Base-by-base conservation (phyloP, 805 yeast genomes). In the Brettanomyces nanus region DNA sequence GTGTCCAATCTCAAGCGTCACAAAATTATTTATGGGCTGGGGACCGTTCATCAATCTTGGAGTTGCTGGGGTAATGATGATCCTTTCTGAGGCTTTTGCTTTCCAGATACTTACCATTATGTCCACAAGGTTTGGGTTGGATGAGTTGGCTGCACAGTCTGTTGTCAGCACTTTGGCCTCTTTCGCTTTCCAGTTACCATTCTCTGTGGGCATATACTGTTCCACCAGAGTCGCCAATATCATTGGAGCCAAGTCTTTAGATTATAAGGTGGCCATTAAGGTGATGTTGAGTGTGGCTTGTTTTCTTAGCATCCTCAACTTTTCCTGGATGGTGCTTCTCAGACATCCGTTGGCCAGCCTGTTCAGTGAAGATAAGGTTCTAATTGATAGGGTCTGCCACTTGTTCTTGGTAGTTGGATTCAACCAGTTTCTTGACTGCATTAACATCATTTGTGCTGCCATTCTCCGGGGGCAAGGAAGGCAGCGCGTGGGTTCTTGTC, bases 11-110 rank as follows among this genome's bases (percentile, higher is more conserved):
- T 40, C 58, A n/a, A 42, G 45, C 6, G 19, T 50, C 4, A 36
- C 33, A 10, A 45, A 39, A 6, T 65, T 73, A 36, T 67, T 69
- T 47, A 45, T 51, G 22, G 44, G 38, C 3, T 72, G 77, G 77
- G 39, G 47, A 4, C 57, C 55, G 29, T 69, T 71, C 64, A 61
- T 69, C 36, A 48, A 56, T 26, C 54, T 73, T 13, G 71, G 77
- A 3, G 48, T 71, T 6, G 77, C 79, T 0, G 77, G 77, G 11
- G 69, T 73, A 3, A 48, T 71, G 31, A 70, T 73, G 77, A 70
- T 72, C 28, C 66, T 71, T 45, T 75, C 77, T 5, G 79, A 73
- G 49, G 70, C 77, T 60, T 57, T 71, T 29, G 77, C 77, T 3
- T 73, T 72, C 45, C 75, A 72, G 54, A 59, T 73, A 28, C 58